phyloP scores from a whole-genome alignment of 768 basidiomycete species.

The Cyclocybe cylindracea region DNA sequence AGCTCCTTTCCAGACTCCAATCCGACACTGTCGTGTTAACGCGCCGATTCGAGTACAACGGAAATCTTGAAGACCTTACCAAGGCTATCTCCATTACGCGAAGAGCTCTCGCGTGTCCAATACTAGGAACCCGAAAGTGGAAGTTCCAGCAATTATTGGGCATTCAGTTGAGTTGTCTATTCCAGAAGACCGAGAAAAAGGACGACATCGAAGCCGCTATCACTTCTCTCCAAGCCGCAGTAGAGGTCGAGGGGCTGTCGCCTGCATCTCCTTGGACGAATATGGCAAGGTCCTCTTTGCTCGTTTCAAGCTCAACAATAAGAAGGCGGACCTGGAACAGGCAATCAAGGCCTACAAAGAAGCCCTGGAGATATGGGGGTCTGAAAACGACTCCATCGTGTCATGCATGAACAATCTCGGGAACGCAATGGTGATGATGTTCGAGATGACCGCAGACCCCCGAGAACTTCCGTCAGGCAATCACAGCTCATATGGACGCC shows the following conservation, averaged over 20 bases:
- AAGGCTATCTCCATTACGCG: slow-evolving; percentile 5
- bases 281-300: slow-evolving; percentile 8
- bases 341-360: slow-evolving; percentile 1
- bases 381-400: not conserved
- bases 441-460: slow-evolving; percentile 5
- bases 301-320: not conserved
- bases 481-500: slow-evolving; percentile 3
- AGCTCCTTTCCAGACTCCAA: not conserved
- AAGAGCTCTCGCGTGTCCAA: slow-evolving; percentile 1
- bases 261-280: not conserved
- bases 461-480: slow-evolving; percentile 5
- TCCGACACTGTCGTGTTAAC: not conserved
- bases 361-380: not conserved
- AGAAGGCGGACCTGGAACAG: not conserved
- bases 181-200: not conserved
- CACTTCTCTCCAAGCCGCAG: slow-evolving; percentile 6
- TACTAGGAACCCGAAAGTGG: slow-evolving; percentile 1
- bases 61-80: slow-evolving; percentile 2
- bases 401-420: slow-evolving; percentile 8
- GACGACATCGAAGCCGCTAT: slow-evolving; percentile 10
- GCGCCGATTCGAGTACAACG: slow-evolving; percentile 6
- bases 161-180: slow-evolving; percentile 2
- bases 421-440: slow-evolving; percentile 2
- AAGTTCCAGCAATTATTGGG: slow-evolving; percentile 7
- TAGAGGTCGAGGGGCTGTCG: not conserved